Evolutionary conservation across 768 basidiomycete species (phyloP).

Genomic region (Saitozyma podzolica): DNA sequence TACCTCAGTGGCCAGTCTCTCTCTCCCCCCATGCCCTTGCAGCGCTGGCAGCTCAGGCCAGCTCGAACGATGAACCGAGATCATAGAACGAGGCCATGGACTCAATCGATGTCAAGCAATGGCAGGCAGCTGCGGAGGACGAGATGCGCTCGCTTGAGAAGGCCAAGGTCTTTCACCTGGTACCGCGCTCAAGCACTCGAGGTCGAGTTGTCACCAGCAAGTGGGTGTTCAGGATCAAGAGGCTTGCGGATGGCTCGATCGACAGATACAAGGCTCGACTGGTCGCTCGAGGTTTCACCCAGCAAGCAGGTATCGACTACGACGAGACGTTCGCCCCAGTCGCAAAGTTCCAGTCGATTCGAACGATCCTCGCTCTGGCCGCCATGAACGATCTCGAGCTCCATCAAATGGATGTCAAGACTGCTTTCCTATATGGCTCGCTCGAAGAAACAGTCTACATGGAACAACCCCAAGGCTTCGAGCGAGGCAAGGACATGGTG

Average conservation of each 20-base stretch:
- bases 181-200: too few relatives aligned
- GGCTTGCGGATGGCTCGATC: conserved; percentile 1
- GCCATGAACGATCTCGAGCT: background rate
- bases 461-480: background rate
- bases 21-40: too few relatives aligned
- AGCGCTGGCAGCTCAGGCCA: too few relatives aligned
- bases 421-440: conserved; percentile 8
- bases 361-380: background rate
- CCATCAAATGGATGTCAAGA: conserved; percentile 8
- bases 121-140: too few relatives aligned
- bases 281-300: conserved; percentile 6
- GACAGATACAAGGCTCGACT: conserved; percentile 8
- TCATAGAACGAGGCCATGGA: too few relatives aligned
- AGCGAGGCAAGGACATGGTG: background rate
- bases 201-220: too few relatives aligned
- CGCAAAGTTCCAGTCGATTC: conserved; percentile 2
- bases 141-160: too few relatives aligned
- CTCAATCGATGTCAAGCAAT: too few relatives aligned
- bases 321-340: conserved; percentile 2
- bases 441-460: conserved; percentile 7
- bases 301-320: conserved; percentile 4
- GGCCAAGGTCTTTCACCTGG: too few relatives aligned
- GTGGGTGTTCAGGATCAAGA: conserved; percentile 11
- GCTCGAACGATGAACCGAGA: too few relatives aligned
- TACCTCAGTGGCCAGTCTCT: too few relatives aligned